These are phyloP conservation scores for Candida sphagnicola DNA, from an alignment of 805 yeast genomes.

Conservation along the genomic window DNA sequence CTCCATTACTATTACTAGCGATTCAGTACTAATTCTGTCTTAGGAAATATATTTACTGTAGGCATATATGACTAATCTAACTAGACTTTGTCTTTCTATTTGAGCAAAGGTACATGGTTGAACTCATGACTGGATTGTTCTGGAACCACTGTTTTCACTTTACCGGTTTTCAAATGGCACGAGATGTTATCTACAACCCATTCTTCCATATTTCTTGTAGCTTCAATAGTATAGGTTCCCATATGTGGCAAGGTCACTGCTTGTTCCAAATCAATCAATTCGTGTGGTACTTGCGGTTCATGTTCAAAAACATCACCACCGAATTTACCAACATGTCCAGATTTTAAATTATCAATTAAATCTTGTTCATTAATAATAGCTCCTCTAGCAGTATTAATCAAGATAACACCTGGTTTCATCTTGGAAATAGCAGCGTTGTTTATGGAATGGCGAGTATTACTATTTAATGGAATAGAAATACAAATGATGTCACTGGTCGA, in stretches of 20 bases:
- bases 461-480: conserved; percentile 73
- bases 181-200: conserved; percentile 67
- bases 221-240: conserved; percentile 79
- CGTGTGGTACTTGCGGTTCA: conserved; percentile 70
- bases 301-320: conserved; percentile 75
- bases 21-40: too few relatives aligned
- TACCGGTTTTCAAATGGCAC: conserved; percentile 57
- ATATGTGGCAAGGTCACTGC: conserved; percentile 82
- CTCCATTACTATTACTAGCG: too few relatives aligned
- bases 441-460: conserved; percentile 65
- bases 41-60: too few relatives aligned
- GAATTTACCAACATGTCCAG: conserved; percentile 62
- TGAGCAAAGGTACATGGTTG: conserved; percentile 13
- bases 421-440: conserved; percentile 55
- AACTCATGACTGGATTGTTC: conserved; percentile 49
- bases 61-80: too few relatives aligned
- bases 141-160: conserved; percentile 74
- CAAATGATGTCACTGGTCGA: conserved; percentile 64
- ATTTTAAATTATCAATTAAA: conserved; percentile 50
- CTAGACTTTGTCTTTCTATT: too few relatives aligned
- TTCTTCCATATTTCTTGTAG: conserved; percentile 77
- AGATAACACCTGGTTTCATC: conserved; percentile 76
- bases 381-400: conserved; percentile 87
- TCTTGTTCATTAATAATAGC: conserved; percentile 70
- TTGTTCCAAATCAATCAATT: conserved; percentile 57